These are phyloP conservation scores for Zelopaecilomyces penicillatus DNA, from an alignment of 2,329 filamentous ascomycete species.

Conservation along the genomic window DNA sequence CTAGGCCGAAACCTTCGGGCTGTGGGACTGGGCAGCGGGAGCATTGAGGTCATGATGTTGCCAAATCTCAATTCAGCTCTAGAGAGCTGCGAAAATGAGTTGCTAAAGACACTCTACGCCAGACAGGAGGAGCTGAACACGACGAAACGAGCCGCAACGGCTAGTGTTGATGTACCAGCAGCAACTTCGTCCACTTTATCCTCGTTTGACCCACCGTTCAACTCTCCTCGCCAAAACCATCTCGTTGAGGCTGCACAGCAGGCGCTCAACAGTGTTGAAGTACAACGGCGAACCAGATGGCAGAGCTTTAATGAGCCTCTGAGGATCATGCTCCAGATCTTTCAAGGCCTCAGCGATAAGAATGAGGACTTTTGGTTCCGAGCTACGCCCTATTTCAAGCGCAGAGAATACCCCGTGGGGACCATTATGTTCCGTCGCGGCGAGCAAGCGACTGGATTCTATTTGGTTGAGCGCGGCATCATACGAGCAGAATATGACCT, in stretches of 20 bases:
- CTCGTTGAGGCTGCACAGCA: slow-evolving; percentile 70
- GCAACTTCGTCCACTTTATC: slow-evolving; percentile 23
- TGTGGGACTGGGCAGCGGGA: slow-evolving; percentile 70
- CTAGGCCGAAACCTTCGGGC: slow-evolving; percentile 73
- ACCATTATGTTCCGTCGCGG: slow-evolving; percentile 71
- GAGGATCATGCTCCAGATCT: slow-evolving; percentile 88
- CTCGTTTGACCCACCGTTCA: slow-evolving; percentile 41
- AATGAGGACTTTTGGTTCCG: slow-evolving; percentile 96
- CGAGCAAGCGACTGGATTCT: slow-evolving; percentile 74
- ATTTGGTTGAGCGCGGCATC: slow-evolving; percentile 82
- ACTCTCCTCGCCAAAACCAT: slow-evolving; percentile 73
- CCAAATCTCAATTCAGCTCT: slow-evolving; percentile 87
- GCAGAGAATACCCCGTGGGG: slow-evolving; percentile 58
- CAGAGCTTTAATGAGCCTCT: slow-evolving; percentile 83
- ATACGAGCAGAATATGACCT: slow-evolving; percentile 84
- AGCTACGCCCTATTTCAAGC: slow-evolving; percentile 65
- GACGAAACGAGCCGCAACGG: slow-evolving; percentile 33
- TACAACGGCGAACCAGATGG: slow-evolving; percentile 59
- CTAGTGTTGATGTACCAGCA: slow-evolving; percentile 41
- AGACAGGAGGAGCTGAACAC: slow-evolving; percentile 53
- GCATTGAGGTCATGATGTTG: slow-evolving; percentile 69
- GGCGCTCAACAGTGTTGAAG: slow-evolving; percentile 60
- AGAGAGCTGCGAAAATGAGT: slow-evolving; percentile 90
- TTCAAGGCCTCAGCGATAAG: slow-evolving; percentile 74
- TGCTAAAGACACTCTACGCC: slow-evolving; percentile 72